phyloP scores from a whole-genome alignment of 2,329 filamentous ascomycete species.

The Monilinia fructigena region DNA sequence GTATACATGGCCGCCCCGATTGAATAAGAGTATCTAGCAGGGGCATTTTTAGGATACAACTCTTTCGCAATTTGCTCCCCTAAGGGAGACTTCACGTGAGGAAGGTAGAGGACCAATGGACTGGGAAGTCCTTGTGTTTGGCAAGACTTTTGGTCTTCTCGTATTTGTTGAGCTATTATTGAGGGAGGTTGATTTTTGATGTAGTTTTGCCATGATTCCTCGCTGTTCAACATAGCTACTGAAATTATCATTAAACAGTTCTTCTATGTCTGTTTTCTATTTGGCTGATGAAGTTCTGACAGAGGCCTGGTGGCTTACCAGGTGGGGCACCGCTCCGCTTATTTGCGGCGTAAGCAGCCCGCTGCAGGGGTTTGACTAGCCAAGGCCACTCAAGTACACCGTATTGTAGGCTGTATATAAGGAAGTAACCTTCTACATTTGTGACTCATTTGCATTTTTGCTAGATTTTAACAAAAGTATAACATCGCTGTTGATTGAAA shows the following conservation, averaged over 20 bases:
- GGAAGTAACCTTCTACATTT: not conserved
- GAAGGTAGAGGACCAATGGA: slow-evolving; percentile 26
- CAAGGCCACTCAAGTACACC: not conserved
- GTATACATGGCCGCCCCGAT: slow-evolving; percentile 1
- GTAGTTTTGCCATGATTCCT: slow-evolving; percentile 18
- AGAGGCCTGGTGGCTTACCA: not conserved
- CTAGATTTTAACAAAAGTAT: not conserved
- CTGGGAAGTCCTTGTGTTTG: slow-evolving; percentile 24
- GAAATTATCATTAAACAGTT: no score
- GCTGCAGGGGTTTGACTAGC: not conserved
- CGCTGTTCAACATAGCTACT: slow-evolving; percentile 10
- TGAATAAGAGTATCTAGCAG: slow-evolving; percentile 4
- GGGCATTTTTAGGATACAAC: slow-evolving; percentile 25
- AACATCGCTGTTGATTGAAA: not conserved
- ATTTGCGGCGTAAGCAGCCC: not conserved
- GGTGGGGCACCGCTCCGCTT: not conserved
- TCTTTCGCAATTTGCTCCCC: slow-evolving; percentile 22
- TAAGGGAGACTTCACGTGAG: slow-evolving; percentile 5
- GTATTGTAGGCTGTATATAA: not conserved
- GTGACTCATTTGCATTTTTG: not conserved
- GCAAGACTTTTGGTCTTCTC: slow-evolving; percentile 25
- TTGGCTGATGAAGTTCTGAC: not conserved
- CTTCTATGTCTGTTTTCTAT: not conserved
- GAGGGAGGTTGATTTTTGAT: slow-evolving; percentile 19
- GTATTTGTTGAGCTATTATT: slow-evolving; percentile 26